A percentile compares a stretch with the other conserved stretches of the same genome.
phyloP scores from a whole-genome alignment of 2,329 filamentous ascomycete species.

The Endoconidiophora laricicola region DNA sequence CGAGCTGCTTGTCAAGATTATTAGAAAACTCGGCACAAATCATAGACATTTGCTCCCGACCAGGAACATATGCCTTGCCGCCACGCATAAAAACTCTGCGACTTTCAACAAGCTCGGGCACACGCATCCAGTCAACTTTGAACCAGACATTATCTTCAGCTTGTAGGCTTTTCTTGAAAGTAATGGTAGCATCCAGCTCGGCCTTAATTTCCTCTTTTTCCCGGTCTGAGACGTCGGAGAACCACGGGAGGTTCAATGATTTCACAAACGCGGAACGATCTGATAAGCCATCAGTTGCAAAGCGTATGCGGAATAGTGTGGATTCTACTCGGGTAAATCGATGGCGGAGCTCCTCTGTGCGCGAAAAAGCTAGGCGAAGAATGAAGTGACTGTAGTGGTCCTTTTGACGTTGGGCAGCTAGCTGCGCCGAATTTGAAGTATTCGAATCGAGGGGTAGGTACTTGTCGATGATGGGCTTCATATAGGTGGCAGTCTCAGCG shows the following conservation, averaged over 20 bases:
- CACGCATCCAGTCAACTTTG: slow-evolving; percentile 90
- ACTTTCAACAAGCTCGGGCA: slow-evolving; percentile 75
- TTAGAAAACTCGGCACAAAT: slow-evolving; percentile 73
- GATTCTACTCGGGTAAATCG: slow-evolving; percentile 79
- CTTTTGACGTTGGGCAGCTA: slow-evolving; percentile 66
- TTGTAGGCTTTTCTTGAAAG: slow-evolving; percentile 22
- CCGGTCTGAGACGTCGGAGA: slow-evolving; percentile 64
- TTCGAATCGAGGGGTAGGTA: slow-evolving; percentile 68
- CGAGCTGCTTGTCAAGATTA: slow-evolving; percentile 63
- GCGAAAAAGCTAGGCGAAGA: slow-evolving; percentile 76
- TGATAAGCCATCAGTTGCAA: slow-evolving; percentile 55
- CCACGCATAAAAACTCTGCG: slow-evolving; percentile 58
- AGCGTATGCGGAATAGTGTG: slow-evolving; percentile 71
- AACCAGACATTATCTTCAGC: slow-evolving; percentile 77
- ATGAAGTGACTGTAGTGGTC: slow-evolving; percentile 99
- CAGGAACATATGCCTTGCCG: slow-evolving; percentile 84
- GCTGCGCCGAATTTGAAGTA: slow-evolving; percentile 40
- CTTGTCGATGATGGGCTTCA: slow-evolving; percentile 76
- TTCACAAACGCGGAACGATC: slow-evolving; percentile 66
- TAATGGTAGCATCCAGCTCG: slow-evolving; percentile 32
- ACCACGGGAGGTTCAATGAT: slow-evolving; percentile 71
- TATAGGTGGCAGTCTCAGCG: slow-evolving; percentile 68
- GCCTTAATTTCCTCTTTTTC: slow-evolving; percentile 52
- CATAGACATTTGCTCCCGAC: slow-evolving; percentile 73
- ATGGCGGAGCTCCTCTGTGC: slow-evolving; percentile 75